These are phyloP conservation scores for Tolypocladium capitatum DNA, from an alignment of 2,329 filamentous ascomycete genomes.

Conservation along the genomic window DNA sequence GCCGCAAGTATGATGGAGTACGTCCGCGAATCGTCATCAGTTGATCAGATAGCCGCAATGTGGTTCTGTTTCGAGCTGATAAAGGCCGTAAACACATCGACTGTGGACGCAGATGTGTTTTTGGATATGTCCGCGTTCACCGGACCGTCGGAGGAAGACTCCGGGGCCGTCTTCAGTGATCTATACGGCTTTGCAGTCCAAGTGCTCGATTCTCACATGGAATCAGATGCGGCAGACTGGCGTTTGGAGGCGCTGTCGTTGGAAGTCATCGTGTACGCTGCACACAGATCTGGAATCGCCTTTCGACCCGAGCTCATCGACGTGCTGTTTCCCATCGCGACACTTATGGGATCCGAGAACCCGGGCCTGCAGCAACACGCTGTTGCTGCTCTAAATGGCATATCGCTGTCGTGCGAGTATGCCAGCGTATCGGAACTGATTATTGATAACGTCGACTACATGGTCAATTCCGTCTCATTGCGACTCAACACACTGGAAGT, in stretches of 20 bases:
- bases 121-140: constrained; percentile 37
- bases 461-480: constrained; percentile 83
- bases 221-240: constrained; percentile 47
- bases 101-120: constrained; percentile 50
- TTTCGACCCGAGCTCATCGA: constrained; percentile 85
- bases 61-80: constrained; percentile 70
- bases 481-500: constrained; percentile 87
- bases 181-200: constrained; percentile 57
- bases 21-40: constrained; percentile 42
- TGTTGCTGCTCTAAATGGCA: constrained; percentile 65
- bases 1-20: constrained; percentile 53
- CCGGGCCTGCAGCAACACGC: constrained; percentile 63
- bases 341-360: constrained; percentile 66
- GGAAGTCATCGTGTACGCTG: constrained; percentile 67
- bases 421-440: constrained; percentile 62
- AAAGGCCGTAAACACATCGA: constrained; percentile 38
- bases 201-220: constrained; percentile 41
- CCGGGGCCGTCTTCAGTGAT: constrained; percentile 42
- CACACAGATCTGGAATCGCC: constrained; percentile 47
- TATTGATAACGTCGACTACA: constrained; percentile 86
- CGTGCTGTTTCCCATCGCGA: constrained; percentile 78
- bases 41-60: constrained; percentile 54
- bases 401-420: constrained; percentile 69
- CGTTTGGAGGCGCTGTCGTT: constrained; percentile 65
- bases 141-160: constrained; percentile 26